Evolutionary conservation across 768 basidiomycete genomes (phyloP).

Genomic region (Leccinellum luteum): DNA sequence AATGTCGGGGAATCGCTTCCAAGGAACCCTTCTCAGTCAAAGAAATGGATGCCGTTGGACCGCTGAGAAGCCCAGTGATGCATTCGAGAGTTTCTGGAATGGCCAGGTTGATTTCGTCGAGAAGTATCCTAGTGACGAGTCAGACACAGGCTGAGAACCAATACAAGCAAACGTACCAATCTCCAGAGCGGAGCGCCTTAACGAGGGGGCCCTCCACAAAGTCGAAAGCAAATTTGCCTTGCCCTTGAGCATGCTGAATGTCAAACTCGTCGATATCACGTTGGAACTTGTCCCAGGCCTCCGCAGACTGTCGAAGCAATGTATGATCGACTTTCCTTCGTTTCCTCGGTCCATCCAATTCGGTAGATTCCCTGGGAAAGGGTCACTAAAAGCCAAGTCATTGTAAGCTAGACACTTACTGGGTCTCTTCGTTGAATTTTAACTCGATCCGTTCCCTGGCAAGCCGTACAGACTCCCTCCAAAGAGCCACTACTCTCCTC

Average conservation of each 20-base stretch:
- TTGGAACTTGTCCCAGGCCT: slow-evolving; percentile 67
- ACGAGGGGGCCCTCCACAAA: slow-evolving; percentile 97
- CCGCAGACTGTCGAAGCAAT: slow-evolving; percentile 42
- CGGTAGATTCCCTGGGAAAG: slow-evolving; percentile 21
- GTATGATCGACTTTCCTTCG: slow-evolving; percentile 59
- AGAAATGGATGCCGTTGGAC: slow-evolving; percentile 85
- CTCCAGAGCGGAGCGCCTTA: slow-evolving; percentile 80
- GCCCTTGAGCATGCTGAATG: slow-evolving; percentile 81
- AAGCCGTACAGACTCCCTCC: slow-evolving; percentile 73
- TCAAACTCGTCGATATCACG: slow-evolving; percentile 77
- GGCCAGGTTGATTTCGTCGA: slow-evolving; percentile 96
- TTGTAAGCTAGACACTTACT: slow-evolving; percentile 16
- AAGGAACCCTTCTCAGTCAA: slow-evolving; percentile 91
- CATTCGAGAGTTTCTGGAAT: slow-evolving; percentile 93
- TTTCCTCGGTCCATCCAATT: slow-evolving; percentile 58
- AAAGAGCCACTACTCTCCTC: slow-evolving; percentile 78
- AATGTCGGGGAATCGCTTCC: slow-evolving; percentile 86
- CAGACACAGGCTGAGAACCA: neutral
- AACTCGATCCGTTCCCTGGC: slow-evolving; percentile 61
- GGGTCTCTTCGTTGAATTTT: slow-evolving; percentile 29
- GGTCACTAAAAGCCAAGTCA: neutral
- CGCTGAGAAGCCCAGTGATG: slow-evolving; percentile 81
- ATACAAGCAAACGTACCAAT: slow-evolving; percentile 64
- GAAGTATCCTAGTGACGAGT: slow-evolving; percentile 64
- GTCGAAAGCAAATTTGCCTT: slow-evolving; percentile 88